Base-by-base conservation (phyloP, 345 rosid species). In the Streptanthus diversifolius region DNA sequence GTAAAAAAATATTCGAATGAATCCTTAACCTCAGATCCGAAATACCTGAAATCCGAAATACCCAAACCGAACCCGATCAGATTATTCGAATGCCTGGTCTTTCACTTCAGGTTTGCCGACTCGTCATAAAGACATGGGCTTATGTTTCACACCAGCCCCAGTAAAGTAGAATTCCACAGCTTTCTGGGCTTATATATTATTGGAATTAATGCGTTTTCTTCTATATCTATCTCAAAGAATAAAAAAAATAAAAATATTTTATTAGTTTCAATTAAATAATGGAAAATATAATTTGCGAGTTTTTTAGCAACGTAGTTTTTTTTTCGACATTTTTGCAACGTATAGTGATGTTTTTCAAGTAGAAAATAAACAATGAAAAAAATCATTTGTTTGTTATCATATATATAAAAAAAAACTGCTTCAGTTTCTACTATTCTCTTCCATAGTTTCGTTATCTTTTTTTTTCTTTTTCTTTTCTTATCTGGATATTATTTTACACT, bases 371-470 rank as follows among this genome's bases (percentile, higher is more conserved):
- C 1, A 43, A 41, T 7, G 8, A 12, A 36, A 58, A 35, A 11
- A 58, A 19, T 29, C 64, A 19, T 19, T 51, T 58, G 36, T 58
- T 58, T 58, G 45, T 48, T 48, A 19, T 58, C n/a, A 61, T 4
- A 41, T 41, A n/a, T 17, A 25, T 2, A 30, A 37, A 56, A 35
- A 39, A 74, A 8, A 43, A 49, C 30, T 14, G 63, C 4, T 17
- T 37, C 61, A 48, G 45, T 39, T 29, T 51, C 45, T 14, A 40
- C 60, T 12, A 0, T 29, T 58, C 72, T 74, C 69, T 75, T 68
- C 79, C 74, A 53, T 70, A 52, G 69, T 75, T 76, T 76, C 65
- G 29, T 76, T 69, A 74, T 72, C 76, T 27, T 21, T 37, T 11
- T 21, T 11, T 21, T 30, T 3, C 3, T 29, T 17, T 60, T 5